Evolutionary conservation across 1,284 basidiomycete genomes (phyloP), one percentile per base, ranked within the genome.

Genomic region (Heterobasidion occidentale): DNA sequence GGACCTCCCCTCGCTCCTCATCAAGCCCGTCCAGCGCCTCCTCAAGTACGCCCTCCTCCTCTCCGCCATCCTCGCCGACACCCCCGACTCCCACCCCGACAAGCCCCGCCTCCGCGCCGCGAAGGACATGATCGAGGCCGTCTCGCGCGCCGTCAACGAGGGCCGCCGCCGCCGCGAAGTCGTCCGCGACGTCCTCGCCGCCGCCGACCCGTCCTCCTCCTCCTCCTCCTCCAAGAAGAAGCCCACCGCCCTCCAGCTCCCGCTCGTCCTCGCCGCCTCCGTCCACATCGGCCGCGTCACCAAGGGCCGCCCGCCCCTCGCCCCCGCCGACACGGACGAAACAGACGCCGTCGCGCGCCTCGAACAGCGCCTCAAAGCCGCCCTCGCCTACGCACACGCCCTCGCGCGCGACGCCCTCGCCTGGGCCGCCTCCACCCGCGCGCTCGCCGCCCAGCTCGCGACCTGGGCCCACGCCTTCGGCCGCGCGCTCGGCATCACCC

Each of bases 1-100:
- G 95, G 94, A 98, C 69, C 81, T 98, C 48, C 80, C 90, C 7
- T 96, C 93, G 1, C 80, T 97, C 59, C 84, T 97, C 58, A 97
- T 94, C 70, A 91, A 73, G 70, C 93, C 93, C 36, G 89, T 96
- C 7, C 93, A 95, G 65, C 83, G 92, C n/a, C 78, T 95, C 51
- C 82, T 94, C 62, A 97, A 96, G 69, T 98, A 98, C 67, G 88
- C 94, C 0, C 78, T 97, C 11, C 81, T 98, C 17, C 83, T 98
- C 44, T 73, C 74, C 17, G 85, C 92, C 52, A 86, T 98, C 57
- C 78, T 90, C 52, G 82, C 87, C 44, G 85, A 86, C 64, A 97
- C 94, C 0, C 84, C 87, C 1, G 81, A 86, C 33, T 71, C 75
- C 11, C 92, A 95, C 67, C 77, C 80, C 0, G 94, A 96, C 70